These are phyloP conservation scores for Tricholoma sp. DNA, from an alignment of 768 basidiomycete genomes.

Conservation along the genomic window DNA sequence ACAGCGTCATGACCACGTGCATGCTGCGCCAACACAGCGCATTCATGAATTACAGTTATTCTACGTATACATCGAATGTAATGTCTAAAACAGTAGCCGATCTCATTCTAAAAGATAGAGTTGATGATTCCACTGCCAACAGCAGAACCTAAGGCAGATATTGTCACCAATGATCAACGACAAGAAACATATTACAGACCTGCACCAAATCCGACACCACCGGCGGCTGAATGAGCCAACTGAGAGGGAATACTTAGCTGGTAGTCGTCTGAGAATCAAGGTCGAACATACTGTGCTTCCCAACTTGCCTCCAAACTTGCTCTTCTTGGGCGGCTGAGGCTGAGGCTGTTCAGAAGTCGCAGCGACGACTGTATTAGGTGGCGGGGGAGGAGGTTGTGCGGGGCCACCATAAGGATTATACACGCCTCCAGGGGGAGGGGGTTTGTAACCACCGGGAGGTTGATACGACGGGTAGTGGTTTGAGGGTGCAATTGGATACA, in stretches of 20 bases:
- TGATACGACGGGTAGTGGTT: slow-evolving; percentile 8
- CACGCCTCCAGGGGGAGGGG: slow-evolving; percentile 17
- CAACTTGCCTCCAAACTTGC: slow-evolving; percentile 45
- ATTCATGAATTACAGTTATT: too few species aligned
- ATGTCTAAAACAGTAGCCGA: not conserved
- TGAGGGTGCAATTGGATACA: slow-evolving; percentile 13
- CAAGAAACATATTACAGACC: slow-evolving; percentile 35
- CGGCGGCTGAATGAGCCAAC: slow-evolving; percentile 59
- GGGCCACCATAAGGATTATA: slow-evolving; percentile 43
- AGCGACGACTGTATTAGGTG: slow-evolving; percentile 28
- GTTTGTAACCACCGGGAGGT: not conserved
- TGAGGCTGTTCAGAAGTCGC: slow-evolving; percentile 31
- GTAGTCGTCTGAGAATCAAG: not conserved
- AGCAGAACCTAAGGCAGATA: slow-evolving; percentile 30
- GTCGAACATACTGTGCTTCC: slow-evolving; percentile 47
- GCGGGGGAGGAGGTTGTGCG: slow-evolving; percentile 33
- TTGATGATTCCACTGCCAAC: slow-evolving; percentile 46
- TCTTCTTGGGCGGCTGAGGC: slow-evolving; percentile 44
- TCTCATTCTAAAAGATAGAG: slow-evolving; percentile 30
- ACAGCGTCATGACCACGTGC: slow-evolving; percentile 1
- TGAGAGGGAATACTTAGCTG: slow-evolving; percentile 8
- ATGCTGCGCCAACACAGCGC: too few species aligned
- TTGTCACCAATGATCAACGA: not conserved
- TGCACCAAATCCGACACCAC: slow-evolving; percentile 75
- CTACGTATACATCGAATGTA: not conserved